Evolutionary conservation across 1,284 basidiomycete genomes (phyloP).

Genomic region (Trichosporon coremiiforme): DNA sequence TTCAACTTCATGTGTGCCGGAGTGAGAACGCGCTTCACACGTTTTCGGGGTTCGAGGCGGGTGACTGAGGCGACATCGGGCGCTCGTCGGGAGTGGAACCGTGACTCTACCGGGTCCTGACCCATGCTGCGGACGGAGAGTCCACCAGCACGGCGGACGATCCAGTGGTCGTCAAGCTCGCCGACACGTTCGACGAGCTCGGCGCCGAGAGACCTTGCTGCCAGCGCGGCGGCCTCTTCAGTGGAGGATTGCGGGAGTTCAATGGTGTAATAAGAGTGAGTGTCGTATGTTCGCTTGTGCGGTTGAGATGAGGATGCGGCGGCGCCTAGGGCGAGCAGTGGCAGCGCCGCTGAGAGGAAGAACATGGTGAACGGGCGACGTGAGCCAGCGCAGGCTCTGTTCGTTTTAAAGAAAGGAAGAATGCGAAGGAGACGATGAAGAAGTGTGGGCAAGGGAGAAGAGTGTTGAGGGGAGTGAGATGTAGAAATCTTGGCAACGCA

Average conservation of each 20-base stretch:
- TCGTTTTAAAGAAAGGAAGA: background rate
- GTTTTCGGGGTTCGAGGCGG: constrained; percentile 25
- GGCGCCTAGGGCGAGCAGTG: constrained; percentile 29
- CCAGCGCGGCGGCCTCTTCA: constrained; percentile 54
- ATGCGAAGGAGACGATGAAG: background rate
- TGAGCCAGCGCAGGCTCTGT: background rate
- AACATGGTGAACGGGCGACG: constrained; percentile 23
- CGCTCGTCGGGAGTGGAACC: background rate
- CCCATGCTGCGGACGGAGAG: constrained; percentile 30
- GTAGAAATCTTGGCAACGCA: constrained; percentile 3
- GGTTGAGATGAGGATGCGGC: constrained; percentile 26
- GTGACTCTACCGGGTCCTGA: constrained; percentile 50
- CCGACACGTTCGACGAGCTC: constrained; percentile 87
- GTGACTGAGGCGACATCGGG: constrained; percentile 1
- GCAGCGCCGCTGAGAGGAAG: constrained; percentile 23
- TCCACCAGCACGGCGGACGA: constrained; percentile 64
- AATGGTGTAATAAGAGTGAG: constrained; percentile 71
- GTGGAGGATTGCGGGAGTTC: constrained; percentile 61
- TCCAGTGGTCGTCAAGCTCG: constrained; percentile 79
- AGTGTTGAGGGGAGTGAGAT: background rate
- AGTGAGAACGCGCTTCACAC: constrained; percentile 28
- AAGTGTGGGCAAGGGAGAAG: background rate
- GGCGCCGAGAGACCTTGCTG: constrained; percentile 68
- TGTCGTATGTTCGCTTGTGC: constrained; percentile 62
- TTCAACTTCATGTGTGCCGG: constrained; percentile 16